A percentile compares a stretch with the other conserved stretches of the same genome.
These are phyloP conservation scores for Vitellaria paradoxa DNA, from an alignment of 179 eudicot species.

Conservation along the genomic window DNA sequence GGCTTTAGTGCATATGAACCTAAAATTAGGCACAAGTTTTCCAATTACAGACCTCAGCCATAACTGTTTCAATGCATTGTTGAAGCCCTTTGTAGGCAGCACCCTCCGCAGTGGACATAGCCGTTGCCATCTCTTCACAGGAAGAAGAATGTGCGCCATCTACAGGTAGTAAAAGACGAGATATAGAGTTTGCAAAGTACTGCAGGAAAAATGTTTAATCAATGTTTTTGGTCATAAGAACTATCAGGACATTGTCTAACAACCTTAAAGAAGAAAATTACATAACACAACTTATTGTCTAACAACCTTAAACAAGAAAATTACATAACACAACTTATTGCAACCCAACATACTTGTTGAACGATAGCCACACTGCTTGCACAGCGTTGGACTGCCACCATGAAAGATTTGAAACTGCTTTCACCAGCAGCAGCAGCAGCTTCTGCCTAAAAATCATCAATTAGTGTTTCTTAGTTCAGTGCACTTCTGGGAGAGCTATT, in stretches of 20 bases:
- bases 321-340: background rate
- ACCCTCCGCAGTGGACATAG: constrained; percentile 94
- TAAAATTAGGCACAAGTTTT: constrained; percentile 1
- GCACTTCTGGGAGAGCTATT: background rate
- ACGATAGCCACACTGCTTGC: constrained; percentile 96
- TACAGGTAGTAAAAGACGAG: constrained; percentile 86
- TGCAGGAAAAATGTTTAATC: constrained; percentile 25
- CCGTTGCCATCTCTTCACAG: constrained; percentile 92
- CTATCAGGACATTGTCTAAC: constrained; percentile 12
- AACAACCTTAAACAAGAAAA: constrained; percentile 9
- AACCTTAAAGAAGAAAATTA: background rate
- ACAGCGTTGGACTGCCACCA: constrained; percentile 98
- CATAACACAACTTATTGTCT: background rate
- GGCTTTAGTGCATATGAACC: constrained; percentile 2
- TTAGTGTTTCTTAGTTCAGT: constrained; percentile 7
- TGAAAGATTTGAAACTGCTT: constrained; percentile 97
- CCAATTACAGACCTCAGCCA: constrained; percentile 85
- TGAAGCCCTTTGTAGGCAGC: constrained; percentile 97
- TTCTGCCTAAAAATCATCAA: constrained; percentile 68
- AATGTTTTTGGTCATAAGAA: background rate
- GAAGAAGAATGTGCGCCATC: constrained; percentile 99
- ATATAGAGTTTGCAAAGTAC: constrained; percentile 87
- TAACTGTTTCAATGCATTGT: constrained; percentile 96
- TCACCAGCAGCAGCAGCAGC: constrained; percentile 99
- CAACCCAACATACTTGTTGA: constrained; percentile 71